Evolutionary conservation across 169 alveolate genomes (phyloP), one percentile per base, ranked within the genome.

Genomic region (Plasmodium cynomolgi): DNA sequence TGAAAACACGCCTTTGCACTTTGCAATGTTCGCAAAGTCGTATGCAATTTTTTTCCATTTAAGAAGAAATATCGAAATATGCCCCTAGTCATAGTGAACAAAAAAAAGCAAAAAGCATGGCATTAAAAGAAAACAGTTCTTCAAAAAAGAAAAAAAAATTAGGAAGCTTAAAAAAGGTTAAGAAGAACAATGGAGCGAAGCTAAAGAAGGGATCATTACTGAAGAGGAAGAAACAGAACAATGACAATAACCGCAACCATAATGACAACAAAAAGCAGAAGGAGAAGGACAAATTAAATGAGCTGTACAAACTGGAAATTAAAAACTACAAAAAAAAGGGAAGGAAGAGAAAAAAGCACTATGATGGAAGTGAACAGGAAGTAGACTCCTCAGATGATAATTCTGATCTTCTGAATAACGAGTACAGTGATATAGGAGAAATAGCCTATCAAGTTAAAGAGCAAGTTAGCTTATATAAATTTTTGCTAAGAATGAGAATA

Each of bases 401-500:
- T 75, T 54, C 62, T 15, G 93, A 80, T n/a, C 71, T 86, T 17
- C 29, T 86, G 44, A 86, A 86, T 77, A 44, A 73, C 68, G 93
- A 86, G 3, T 86, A 86, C 81, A 85, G 81, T 79, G 88, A 86
- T 86, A 79, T 86, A 86, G 81, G 75, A 23, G 88, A 86, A 86
- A 72, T 86, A 86, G 58, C 93, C 58, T 37, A 86, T 56, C 83
- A 77, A 41, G 93, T 86, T 34, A 34, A 77, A 8, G 93, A 86
- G 9, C 93, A 86, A 31, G 84, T 86, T 56, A 75, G 72, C 29
- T 58, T 86, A 79, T 79, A 86, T 79, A 86, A 72, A 58, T 39
- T 77, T 77, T 86, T 86, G 33, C 33, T 86, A 86, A 86, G 93
- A 77, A 86, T 72, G 81, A 77, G 93, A 86, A 86, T 86, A 54